These are phyloP conservation scores for Prorocentrum cordatum DNA, from an alignment of 169 alveolate species.

Conservation along the genomic window DNA sequence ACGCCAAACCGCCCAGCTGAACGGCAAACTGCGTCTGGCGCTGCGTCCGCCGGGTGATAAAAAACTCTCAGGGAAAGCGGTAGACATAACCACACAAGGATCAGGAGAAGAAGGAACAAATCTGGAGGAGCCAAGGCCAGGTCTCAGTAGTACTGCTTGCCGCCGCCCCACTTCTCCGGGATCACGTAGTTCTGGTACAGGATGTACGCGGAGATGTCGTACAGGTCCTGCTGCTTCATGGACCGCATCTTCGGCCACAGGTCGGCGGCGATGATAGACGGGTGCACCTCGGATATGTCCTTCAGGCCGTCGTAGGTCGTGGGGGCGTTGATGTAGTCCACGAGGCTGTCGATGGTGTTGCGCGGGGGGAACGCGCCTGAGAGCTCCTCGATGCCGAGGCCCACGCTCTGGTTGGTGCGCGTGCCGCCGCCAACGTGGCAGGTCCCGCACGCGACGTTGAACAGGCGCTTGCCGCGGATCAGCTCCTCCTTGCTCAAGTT, in stretches of 20 bases:
- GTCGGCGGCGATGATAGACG: too few species aligned
- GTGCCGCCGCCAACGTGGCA: slow-evolving; percentile 68
- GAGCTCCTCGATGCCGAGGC: slow-evolving; percentile 35
- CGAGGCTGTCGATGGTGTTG: slow-evolving; percentile 26
- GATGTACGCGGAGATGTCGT: slow-evolving; percentile 57
- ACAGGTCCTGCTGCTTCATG: slow-evolving; percentile 35
- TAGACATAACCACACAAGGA: too few species aligned
- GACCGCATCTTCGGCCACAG: too few species aligned
- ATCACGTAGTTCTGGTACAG: slow-evolving; percentile 19
- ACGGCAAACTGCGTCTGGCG: too few species aligned
- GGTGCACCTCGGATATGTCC: too few species aligned
- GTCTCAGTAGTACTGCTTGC: slow-evolving; percentile 45
- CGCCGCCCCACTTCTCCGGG: slow-evolving; percentile 68
- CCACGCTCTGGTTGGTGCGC: slow-evolving; percentile 54
- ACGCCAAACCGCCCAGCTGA: too few species aligned
- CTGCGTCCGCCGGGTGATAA: too few species aligned
- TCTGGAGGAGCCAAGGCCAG: too few species aligned
- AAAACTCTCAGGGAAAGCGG: too few species aligned
- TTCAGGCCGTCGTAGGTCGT: slow-evolving; percentile 46
- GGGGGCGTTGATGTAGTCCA: slow-evolving; percentile 55
- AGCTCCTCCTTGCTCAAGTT: slow-evolving; percentile 42
- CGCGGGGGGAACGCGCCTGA: slow-evolving; percentile 27
- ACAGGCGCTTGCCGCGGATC: slow-evolving; percentile 63
- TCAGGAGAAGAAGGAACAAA: too few species aligned
- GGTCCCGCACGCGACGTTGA: slow-evolving; percentile 49